Conservation (phyloP, 2,329 filamentous ascomycete genomes). For the Hypoxylon sp. region DNA sequence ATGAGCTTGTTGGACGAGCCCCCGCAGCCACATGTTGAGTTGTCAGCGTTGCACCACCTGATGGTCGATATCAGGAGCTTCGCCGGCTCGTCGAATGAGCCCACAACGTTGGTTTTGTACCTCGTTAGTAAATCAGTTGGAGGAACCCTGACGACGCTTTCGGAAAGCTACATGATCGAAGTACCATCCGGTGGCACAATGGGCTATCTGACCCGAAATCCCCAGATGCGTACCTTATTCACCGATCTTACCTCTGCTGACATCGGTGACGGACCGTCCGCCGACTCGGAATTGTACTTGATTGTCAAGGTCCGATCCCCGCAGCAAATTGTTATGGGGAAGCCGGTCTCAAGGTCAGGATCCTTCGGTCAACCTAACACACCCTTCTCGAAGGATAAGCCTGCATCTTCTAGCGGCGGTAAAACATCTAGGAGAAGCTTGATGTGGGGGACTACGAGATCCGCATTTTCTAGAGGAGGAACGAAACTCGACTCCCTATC, state of each 20-base stretch:
- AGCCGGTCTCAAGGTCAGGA: constrained; percentile 68
- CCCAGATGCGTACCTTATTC: constrained; percentile 86
- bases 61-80: constrained; percentile 88
- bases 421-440: constrained; percentile 73
- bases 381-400: constrained; percentile 64
- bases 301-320: constrained; percentile 82
- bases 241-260: constrained; percentile 86
- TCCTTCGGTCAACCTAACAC: constrained; percentile 58
- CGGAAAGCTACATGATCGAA: constrained; percentile 86
- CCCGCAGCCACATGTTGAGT: constrained; percentile 77
- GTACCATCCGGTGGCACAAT: constrained; percentile 82
- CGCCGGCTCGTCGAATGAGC: constrained; percentile 80
- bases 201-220: constrained; percentile 73
- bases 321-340: constrained; percentile 64
- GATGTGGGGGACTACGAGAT: constrained; percentile 76
- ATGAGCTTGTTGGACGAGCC: constrained; percentile 94
- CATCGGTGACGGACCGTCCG: constrained; percentile 71
- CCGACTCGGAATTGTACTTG: constrained; percentile 82
- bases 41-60: constrained; percentile 82
- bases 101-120: constrained; percentile 82
- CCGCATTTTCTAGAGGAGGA: constrained; percentile 68
- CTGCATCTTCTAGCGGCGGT: constrained; percentile 64
- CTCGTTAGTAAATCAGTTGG: constrained; percentile 80
- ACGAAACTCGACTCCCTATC: constrained; percentile 70
- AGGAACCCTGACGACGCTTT: constrained; percentile 75